Percentiles rank a stretch among this genome's conserved stretches.
Conservation (phyloP, 441 rosid genomes). For the Cnidoscolus chayamansa region DNA sequence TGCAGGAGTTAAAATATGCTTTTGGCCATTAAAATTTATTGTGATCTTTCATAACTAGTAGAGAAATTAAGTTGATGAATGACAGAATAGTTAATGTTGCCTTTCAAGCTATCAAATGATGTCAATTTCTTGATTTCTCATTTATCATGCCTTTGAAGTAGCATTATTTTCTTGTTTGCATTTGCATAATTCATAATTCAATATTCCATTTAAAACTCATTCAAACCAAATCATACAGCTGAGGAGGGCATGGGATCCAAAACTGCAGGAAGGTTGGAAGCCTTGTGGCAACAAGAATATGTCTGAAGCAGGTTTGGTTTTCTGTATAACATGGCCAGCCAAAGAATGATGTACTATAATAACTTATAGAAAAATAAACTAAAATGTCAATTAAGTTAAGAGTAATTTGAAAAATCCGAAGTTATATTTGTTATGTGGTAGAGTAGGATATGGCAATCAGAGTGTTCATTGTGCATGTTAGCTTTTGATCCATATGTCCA, state of each 20-base stretch:
- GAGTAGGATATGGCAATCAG: neutral
- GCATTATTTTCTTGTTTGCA: neutral
- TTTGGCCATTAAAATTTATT: neutral
- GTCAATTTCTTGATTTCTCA: neutral
- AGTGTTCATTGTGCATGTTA: neutral
- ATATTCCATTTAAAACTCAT: constrained; percentile 12
- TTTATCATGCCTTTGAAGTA: neutral
- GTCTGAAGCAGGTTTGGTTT: constrained; percentile 55
- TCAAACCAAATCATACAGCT: constrained; percentile 49
- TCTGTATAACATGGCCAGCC: constrained; percentile 4
- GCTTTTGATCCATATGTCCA: neutral
- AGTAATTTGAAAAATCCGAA: neutral
- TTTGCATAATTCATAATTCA: constrained; percentile 1
- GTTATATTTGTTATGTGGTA: neutral
- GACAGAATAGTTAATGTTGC: neutral
- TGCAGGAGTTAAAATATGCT: too few species aligned
- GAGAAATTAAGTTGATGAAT: neutral
- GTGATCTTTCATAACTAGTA: neutral
- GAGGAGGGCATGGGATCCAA: constrained; percentile 63
- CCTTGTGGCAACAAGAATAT: constrained; percentile 47
- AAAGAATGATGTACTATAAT: neutral
- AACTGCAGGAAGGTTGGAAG: constrained; percentile 55
- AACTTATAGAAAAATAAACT: neutral
- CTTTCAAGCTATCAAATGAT: neutral
- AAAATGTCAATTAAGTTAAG: neutral